Conservation (phyloP, 139 green algal genomes). For the Chlorella sp. region DNA sequence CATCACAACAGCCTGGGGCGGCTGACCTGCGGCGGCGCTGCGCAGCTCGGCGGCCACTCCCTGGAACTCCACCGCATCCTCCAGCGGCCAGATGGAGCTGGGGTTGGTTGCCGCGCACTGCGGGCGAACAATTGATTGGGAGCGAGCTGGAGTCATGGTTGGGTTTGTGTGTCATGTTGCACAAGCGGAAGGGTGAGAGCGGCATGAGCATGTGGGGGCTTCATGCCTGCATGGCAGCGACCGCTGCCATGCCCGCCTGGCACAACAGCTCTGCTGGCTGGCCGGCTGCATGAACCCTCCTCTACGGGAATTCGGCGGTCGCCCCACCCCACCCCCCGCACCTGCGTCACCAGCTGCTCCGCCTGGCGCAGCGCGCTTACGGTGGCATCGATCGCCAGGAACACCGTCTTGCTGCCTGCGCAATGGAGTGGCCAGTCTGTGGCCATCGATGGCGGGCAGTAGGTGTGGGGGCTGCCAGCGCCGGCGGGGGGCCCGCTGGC, state of each 20-base stretch:
- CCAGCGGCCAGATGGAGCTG: slow-evolving; percentile 42
- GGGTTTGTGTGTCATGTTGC: background rate
- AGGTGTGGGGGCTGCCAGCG: background rate
- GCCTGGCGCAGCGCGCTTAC: slow-evolving; percentile 22
- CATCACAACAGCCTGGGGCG: no score
- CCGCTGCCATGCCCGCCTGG: no score
- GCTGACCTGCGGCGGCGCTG: background rate
- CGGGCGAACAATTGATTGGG: background rate
- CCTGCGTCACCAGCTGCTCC: slow-evolving; percentile 21
- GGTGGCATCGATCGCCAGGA: slow-evolving; percentile 17
- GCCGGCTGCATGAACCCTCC: no score
- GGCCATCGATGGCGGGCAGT: background rate
- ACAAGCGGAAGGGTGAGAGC: background rate
- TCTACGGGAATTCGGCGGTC: no score
- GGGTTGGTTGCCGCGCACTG: slow-evolving; percentile 2
- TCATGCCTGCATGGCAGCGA: no score
- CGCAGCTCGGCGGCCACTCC: slow-evolving; percentile 13
- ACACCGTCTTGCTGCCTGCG: slow-evolving; percentile 35
- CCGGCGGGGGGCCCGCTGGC: background rate
- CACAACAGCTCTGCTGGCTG: no score
- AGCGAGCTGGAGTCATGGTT: background rate
- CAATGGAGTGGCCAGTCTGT: background rate
- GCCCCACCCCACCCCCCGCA: background rate
- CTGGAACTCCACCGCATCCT: slow-evolving; percentile 47
- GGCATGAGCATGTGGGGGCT: no score